These are phyloP conservation scores for Carex pumila DNA, from an alignment of 176 grass and related monocot genomes.

Conservation along the genomic window DNA sequence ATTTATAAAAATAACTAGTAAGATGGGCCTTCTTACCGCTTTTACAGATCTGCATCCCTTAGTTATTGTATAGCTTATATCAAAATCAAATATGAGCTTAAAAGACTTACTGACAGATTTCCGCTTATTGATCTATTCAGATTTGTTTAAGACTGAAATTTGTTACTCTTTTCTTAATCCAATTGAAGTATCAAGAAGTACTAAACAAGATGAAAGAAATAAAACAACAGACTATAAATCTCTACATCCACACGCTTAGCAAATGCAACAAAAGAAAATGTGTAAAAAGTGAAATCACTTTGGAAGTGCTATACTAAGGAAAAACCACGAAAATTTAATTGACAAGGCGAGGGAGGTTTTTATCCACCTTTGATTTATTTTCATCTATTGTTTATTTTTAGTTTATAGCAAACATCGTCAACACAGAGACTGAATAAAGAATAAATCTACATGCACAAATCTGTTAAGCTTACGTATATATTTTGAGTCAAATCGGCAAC, in stretches of 20 bases:
- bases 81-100: neutral
- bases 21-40: neutral
- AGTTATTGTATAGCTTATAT: neutral
- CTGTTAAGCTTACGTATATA: neutral
- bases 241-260: no score
- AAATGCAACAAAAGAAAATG: no score
- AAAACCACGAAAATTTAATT: neutral
- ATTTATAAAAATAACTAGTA: neutral
- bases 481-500: neutral
- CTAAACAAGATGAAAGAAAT: no score
- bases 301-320: neutral
- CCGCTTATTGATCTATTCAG: neutral
- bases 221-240: no score
- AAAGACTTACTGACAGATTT: neutral
- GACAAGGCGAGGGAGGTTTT: neutral
- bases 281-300: neutral
- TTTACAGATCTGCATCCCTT: neutral
- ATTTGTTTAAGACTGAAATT: neutral
- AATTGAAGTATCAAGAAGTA: no score
- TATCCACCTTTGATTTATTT: neutral
- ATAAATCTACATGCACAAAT: neutral
- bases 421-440: neutral
- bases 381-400: no score
- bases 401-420: neutral
- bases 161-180: neutral